phyloP scores from a whole-genome alignment of 192 early-diverging fungal genomes.

The Spizellomyces punctatus region DNA sequence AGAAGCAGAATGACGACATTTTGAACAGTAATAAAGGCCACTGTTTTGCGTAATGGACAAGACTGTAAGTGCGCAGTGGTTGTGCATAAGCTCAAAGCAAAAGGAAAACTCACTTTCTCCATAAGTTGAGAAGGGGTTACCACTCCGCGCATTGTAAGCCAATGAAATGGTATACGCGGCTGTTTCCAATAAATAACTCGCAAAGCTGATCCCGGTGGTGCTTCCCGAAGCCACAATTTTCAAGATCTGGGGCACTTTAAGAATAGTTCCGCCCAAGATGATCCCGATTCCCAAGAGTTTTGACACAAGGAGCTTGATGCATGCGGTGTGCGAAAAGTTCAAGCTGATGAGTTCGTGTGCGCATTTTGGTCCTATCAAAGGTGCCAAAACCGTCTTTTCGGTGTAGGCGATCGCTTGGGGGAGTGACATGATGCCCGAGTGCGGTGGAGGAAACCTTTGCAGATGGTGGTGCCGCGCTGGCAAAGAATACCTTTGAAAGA shows the following conservation, averaged over 20 bases:
- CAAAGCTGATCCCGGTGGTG: conserved; percentile 79
- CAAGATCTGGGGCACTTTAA: conserved; percentile 96
- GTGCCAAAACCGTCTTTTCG: conserved; percentile 35
- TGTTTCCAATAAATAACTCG: conserved; percentile 82
- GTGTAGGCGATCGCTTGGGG: not conserved
- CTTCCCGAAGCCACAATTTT: conserved; percentile 78
- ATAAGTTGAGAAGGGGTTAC: conserved; percentile 83
- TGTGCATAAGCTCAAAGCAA: not conserved
- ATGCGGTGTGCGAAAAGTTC: conserved; percentile 67
- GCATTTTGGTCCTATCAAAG: conserved; percentile 83
- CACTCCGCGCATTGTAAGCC: conserved; percentile 83
- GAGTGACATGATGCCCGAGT: not conserved
- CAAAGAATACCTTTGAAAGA: no score
- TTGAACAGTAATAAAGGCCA: conserved; percentile 80
- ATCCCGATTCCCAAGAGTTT: conserved; percentile 95
- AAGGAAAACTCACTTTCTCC: conserved; percentile 42
- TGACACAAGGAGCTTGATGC: conserved; percentile 81
- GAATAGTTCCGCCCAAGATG: conserved; percentile 86
- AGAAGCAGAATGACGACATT: conserved; percentile 73
- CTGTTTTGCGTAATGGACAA: conserved; percentile 18
- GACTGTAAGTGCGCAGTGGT: no score
- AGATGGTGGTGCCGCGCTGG: no score
- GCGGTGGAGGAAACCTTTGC: no score
- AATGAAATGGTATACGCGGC: conserved; percentile 74
- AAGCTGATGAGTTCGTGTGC: conserved; percentile 72